Conservation (phyloP, 1,284 basidiomycete genomes). For the Tylopilus sp. region DNA sequence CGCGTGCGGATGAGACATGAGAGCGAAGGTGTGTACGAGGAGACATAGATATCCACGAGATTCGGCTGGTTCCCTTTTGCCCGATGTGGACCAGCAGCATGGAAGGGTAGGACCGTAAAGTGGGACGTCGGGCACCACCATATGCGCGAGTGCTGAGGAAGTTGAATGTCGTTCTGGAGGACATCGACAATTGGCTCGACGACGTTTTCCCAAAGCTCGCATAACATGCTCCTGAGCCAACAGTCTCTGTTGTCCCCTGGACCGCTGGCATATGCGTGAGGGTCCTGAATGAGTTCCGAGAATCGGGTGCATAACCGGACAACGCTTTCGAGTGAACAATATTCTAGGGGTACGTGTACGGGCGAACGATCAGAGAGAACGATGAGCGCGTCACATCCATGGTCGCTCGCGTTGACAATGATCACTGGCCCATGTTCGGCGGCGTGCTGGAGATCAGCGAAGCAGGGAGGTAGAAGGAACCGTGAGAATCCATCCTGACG, state of each 20-base stretch:
- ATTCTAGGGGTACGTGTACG: constrained; percentile 16
- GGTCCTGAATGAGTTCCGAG: neutral
- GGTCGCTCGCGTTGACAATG: constrained; percentile 38
- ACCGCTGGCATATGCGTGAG: neutral
- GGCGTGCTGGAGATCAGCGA: constrained; percentile 32
- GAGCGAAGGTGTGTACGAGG: constrained; percentile 4
- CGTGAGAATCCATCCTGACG: constrained; percentile 29
- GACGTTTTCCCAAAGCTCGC: neutral
- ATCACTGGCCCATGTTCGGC: constrained; percentile 46
- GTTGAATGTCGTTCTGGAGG: constrained; percentile 1
- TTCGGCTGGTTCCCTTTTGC: too few species aligned
- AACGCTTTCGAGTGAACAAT: neutral
- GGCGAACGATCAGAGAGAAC: constrained; percentile 16
- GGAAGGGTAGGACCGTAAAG: too few species aligned
- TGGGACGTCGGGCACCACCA: too few species aligned
- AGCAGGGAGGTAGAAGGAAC: constrained; percentile 35
- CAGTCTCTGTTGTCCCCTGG: neutral
- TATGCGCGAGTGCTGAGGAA: neutral
- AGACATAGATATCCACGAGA: neutral
- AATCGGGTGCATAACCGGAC: neutral
- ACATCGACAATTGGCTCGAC: neutral
- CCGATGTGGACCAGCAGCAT: too few species aligned
- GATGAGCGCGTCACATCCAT: constrained; percentile 39
- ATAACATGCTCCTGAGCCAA: neutral
- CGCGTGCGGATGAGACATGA: constrained; percentile 6